Evolutionary conservation across 805 yeast species (phyloP).

Genomic region (Candida fluviatilis): DNA sequence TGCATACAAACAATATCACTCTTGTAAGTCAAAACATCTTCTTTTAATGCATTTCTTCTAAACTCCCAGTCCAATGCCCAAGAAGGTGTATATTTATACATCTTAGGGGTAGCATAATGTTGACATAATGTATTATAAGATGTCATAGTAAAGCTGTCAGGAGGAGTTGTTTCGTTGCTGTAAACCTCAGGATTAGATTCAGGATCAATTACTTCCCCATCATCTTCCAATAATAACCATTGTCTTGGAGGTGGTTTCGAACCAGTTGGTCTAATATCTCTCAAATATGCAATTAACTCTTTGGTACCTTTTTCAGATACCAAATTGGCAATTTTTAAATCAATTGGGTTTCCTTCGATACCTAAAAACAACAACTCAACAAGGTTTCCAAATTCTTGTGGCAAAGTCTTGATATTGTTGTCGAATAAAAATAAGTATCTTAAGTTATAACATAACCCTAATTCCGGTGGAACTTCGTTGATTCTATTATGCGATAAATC

Average conservation of each 20-base stretch:
- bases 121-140: conserved; percentile 93
- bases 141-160: conserved; percentile 64
- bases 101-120: conserved; percentile 86
- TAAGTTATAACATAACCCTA: conserved; percentile 78
- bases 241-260: conserved; percentile 69
- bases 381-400: conserved; percentile 80
- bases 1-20: conserved; percentile 88
- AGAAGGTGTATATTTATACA: conserved; percentile 92
- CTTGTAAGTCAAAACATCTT: conserved; percentile 61
- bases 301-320: conserved; percentile 80
- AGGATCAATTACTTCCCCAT: conserved; percentile 55
- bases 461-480: conserved; percentile 70
- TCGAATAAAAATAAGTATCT: conserved; percentile 84
- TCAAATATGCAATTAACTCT: conserved; percentile 70
- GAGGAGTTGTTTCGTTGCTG: conserved; percentile 23
- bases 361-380: conserved; percentile 85
- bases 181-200: conserved; percentile 27
- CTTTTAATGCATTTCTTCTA: conserved; percentile 70
- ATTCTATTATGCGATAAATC: conserved; percentile 81
- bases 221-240: conserved; percentile 77
- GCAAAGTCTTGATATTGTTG: conserved; percentile 71
- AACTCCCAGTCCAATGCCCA: conserved; percentile 97
- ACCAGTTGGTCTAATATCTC: conserved; percentile 76
- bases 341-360: conserved; percentile 87
- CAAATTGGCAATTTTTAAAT: conserved; percentile 57